Base-by-base conservation (phyloP, 2,329 filamentous ascomycete species). In the Diaporthe velutina region DNA sequence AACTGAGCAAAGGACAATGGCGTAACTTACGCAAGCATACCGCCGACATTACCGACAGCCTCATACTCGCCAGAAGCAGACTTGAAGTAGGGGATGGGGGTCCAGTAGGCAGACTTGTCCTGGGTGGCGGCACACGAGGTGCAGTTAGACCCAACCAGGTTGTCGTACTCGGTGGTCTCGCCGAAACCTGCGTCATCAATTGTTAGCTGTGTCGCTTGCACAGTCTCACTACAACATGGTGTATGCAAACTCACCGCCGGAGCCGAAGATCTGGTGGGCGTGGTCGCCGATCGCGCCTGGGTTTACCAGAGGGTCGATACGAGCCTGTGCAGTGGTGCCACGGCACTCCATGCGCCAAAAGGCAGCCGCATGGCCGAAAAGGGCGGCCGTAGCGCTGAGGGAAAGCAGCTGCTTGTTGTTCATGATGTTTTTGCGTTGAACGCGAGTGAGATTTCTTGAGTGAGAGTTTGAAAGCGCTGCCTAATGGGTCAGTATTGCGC, bases 331-430 rank as follows among this genome's bases (percentile, higher is more conserved):
- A 77, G 92, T 87, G 61, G 90, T 89, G 73, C 91, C 92, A 78
- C 90, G 93, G 84, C 95, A 98, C 79, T 95, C 93, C 89, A 98
- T 94, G 81, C 95, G 94, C 94, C 94, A 98, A 84, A 98, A 98
- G 75, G 93, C 95, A 78, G 89, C 81, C 61, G 87, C 88, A 38
- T 73, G 66, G 42, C 60, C 74, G 42, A 71, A 57, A 45, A 75
- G 64, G 74, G 74, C 71, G 40, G 68, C 33, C 45, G 58, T 50
- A 42, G 45, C 38, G 28, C 30, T 25, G 48, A 72, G 60, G 52
- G 45, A 17, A 50, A 73, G 60, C 25, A 72, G 22, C 64, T 75
- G 48, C 52, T 50, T 45, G 67, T 52, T 70, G 67, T 75, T 75
- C 75, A 76, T 76, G 40, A 28, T 64, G 25, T 48, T 73, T 48